These are phyloP conservation scores for Golubevia sp. DNA, from an alignment of 1,284 basidiomycete species.

Conservation along the genomic window DNA sequence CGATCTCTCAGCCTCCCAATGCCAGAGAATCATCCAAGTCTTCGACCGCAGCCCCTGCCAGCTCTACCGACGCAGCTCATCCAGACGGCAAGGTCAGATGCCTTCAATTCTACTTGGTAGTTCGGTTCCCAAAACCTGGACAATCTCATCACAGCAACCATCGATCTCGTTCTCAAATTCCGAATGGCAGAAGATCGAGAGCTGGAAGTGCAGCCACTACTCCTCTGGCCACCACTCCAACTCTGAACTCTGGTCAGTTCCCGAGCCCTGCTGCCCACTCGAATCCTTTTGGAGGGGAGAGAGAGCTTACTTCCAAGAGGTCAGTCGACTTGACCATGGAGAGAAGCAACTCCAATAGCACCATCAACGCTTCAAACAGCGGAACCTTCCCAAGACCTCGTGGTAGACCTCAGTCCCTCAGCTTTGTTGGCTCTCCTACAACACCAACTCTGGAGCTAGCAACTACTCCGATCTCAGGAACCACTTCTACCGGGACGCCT, in stretches of 20 bases:
- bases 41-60: slow-evolving; percentile 21
- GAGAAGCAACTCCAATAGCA: not conserved
- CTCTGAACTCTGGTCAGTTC: not conserved
- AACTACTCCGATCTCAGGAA: not conserved
- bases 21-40: slow-evolving; percentile 9
- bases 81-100: slow-evolving; percentile 29
- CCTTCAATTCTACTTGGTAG: slow-evolving; percentile 39
- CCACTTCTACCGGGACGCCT: not conserved
- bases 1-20: slow-evolving; percentile 20
- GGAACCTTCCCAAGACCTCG: not conserved
- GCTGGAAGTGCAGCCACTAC: no score
- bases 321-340: not conserved
- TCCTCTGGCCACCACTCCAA: no score
- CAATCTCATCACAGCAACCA: slow-evolving; percentile 10
- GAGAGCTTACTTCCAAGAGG: not conserved
- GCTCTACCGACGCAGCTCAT: slow-evolving; percentile 3
- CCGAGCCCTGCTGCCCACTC: not conserved
- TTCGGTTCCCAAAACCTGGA: slow-evolving; percentile 30
- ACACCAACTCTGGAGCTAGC: not conserved
- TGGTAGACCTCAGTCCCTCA: not conserved
- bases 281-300: not conserved
- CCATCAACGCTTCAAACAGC: not conserved
- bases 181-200: no score
- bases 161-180: not conserved
- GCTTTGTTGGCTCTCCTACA: not conserved